Conservation (phyloP, 768 basidiomycete genomes). For the Suillus subaureus region DNA sequence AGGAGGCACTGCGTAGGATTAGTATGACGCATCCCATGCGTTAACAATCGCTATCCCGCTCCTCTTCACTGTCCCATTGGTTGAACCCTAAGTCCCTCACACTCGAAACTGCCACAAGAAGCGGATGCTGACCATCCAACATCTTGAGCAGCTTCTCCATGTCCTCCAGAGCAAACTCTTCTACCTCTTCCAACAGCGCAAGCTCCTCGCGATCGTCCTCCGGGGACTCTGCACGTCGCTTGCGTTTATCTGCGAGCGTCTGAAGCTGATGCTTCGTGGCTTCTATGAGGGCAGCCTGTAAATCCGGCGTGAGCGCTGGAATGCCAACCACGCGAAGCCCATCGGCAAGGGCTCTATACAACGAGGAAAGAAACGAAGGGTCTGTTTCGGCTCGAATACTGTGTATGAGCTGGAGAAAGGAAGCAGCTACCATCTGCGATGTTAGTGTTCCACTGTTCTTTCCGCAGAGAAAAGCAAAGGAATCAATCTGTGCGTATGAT, state of each 20-base stretch:
- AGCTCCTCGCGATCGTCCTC: conserved; percentile 70
- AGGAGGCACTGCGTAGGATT: not conserved
- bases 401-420: conserved; percentile 64
- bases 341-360: conserved; percentile 73
- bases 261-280: conserved; percentile 76
- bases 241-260: conserved; percentile 66
- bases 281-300: conserved; percentile 58
- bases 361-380: conserved; percentile 73
- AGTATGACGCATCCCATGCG: not conserved
- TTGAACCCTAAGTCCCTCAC: conserved; percentile 69
- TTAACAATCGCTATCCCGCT: conserved; percentile 34
- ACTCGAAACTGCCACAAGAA: conserved; percentile 70
- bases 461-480: conserved; percentile 73
- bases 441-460: conserved; percentile 67
- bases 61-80: conserved; percentile 51
- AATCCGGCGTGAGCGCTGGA: conserved; percentile 51
- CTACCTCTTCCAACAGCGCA: conserved; percentile 77
- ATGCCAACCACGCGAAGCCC: conserved; percentile 61
- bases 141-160: conserved; percentile 64
- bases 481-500: conserved; percentile 50
- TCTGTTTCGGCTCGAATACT: conserved; percentile 71
- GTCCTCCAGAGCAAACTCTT: conserved; percentile 80
- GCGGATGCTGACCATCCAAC: conserved; percentile 61
- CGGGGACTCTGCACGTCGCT: conserved; percentile 47
- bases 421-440: conserved; percentile 66